A percentile compares a stretch with the other conserved stretches of the same genome.
These are phyloP conservation scores for Flaveria bidentis DNA, from an alignment of 129 eudicot genomes.

Conservation along the genomic window DNA sequence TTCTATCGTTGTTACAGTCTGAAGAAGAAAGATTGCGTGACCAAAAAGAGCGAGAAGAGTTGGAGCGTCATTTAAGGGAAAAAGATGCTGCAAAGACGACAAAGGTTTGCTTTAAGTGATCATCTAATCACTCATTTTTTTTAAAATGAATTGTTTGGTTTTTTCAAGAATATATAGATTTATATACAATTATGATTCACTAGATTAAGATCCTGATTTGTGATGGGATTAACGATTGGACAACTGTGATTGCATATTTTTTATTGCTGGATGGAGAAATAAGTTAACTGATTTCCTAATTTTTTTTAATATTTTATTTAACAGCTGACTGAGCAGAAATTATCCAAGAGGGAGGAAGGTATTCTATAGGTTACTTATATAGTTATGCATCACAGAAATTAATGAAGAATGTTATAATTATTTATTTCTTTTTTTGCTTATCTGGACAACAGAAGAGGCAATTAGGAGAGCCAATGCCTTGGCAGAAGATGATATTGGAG, in stretches of 20 bases:
- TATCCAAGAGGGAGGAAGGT: slow-evolving; percentile 88
- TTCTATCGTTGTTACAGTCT: slow-evolving; percentile 49
- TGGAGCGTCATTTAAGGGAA: slow-evolving; percentile 75
- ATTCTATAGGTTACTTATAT: slow-evolving; percentile 16
- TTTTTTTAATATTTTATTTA: slow-evolving; percentile 13
- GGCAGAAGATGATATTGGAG: slow-evolving; percentile 62
- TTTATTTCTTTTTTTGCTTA: slow-evolving; percentile 17
- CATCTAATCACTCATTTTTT: neutral
- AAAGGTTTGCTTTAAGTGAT: slow-evolving; percentile 54
- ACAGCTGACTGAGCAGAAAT: slow-evolving; percentile 78
- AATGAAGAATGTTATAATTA: neutral
- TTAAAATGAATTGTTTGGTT: slow-evolving; percentile 12
- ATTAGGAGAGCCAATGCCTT: slow-evolving; percentile 79
- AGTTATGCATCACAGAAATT: slow-evolving; percentile 9
- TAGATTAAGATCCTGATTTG: slow-evolving; percentile 2
- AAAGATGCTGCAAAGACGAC: slow-evolving; percentile 85
- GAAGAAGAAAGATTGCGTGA: slow-evolving; percentile 96
- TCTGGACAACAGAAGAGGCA: slow-evolving; percentile 73
- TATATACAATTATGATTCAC: slow-evolving; percentile 13
- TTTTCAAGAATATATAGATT: neutral
- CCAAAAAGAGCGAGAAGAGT: slow-evolving; percentile 84
- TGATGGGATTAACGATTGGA: neutral
- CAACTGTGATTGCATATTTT: neutral
- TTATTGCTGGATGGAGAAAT: slow-evolving; percentile 12
- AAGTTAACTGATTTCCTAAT: slow-evolving; percentile 10